phyloP scores from a whole-genome alignment of 1,139 yeast genomes.

The Geotrichum europaeum region DNA sequence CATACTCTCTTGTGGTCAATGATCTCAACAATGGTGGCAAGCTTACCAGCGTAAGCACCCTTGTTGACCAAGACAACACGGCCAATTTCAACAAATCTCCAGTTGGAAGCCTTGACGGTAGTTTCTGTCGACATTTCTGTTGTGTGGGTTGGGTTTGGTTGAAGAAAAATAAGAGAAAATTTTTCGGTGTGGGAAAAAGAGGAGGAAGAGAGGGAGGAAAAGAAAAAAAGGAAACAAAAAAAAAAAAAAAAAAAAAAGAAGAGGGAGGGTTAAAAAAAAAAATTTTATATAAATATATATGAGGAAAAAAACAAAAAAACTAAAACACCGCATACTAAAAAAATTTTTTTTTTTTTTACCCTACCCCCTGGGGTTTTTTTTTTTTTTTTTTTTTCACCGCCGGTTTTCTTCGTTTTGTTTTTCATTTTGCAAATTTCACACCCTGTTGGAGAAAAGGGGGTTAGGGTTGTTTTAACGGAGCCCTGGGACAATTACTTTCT shows the following conservation, averaged over 20 bases:
- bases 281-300: neutral
- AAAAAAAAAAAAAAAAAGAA: constrained; percentile 1
- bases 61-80: constrained; percentile 92
- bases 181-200: constrained; percentile 3
- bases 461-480: neutral
- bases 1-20: constrained; percentile 98
- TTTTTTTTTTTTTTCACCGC: neutral
- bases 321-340: neutral
- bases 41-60: constrained; percentile 63
- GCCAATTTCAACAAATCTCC: constrained; percentile 99
- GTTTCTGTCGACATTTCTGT: constrained; percentile 56
- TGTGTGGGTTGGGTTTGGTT: constrained; percentile 7
- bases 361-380: neutral
- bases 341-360: constrained; percentile 5
- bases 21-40: constrained; percentile 96
- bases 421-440: neutral
- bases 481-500: neutral
- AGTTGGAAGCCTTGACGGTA: constrained; percentile 92
- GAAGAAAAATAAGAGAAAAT: neutral
- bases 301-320: neutral
- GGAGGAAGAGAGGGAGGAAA: neutral
- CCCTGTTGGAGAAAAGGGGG: neutral
- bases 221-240: neutral
- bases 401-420: neutral
- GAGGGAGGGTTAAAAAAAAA: neutral